Conservation (phyloP, 2,329 filamentous ascomycete species). For the Cercospora canescens region DNA sequence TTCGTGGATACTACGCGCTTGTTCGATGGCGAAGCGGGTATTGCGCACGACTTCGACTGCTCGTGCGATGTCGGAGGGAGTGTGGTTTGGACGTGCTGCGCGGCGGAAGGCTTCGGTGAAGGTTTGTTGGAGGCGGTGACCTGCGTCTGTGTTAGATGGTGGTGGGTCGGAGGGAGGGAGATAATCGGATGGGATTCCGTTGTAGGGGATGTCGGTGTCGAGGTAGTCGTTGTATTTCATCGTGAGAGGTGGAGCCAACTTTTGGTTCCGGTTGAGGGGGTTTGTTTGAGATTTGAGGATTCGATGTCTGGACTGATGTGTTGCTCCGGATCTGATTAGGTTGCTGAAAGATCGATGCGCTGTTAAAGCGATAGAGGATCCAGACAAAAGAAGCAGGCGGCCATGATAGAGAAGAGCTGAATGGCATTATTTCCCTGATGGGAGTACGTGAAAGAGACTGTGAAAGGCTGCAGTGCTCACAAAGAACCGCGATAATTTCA, state of each 20-base stretch:
- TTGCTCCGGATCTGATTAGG: background rate
- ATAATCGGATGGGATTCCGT: slow-evolving; percentile 1
- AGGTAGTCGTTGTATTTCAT: slow-evolving; percentile 5
- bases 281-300: background rate
- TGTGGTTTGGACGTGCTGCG: background rate
- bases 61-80: background rate
- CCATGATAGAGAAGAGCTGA: background rate
- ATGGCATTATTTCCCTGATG: background rate
- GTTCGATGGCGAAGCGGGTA: background rate
- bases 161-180: background rate
- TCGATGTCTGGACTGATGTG: background rate
- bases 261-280: background rate
- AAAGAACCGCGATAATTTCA: background rate
- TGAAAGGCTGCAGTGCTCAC: background rate
- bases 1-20: background rate
- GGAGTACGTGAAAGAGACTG: background rate
- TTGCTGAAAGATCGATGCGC: background rate
- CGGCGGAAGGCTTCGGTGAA: background rate
- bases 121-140: background rate
- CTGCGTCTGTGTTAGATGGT: background rate
- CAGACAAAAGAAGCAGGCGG: background rate
- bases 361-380: background rate
- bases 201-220: slow-evolving; percentile 3
- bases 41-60: background rate
- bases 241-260: background rate